Percentiles rank a stretch among this genome's conserved stretches.
phyloP scores from a whole-genome alignment of 2,329 filamentous ascomycete genomes.

The Cladobotryum mycophilum region DNA sequence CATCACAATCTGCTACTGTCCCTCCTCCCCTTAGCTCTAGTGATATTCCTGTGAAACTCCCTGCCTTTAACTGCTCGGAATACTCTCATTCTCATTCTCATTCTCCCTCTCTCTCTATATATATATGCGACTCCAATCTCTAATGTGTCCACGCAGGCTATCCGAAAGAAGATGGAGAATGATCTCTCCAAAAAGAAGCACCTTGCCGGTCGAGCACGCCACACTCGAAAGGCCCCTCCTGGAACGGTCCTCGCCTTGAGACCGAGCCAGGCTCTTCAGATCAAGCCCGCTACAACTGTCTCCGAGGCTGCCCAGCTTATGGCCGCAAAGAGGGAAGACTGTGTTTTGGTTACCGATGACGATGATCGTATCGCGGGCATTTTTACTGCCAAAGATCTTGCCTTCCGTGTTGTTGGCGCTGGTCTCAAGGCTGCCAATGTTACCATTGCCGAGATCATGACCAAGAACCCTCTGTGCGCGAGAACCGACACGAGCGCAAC shows the following conservation, averaged over 20 bases:
- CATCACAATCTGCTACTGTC: background rate
- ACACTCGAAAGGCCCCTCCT: conserved; percentile 87
- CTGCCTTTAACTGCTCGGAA: background rate
- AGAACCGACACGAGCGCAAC: conserved; percentile 97
- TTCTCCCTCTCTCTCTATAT: too few species aligned
- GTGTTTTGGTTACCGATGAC: conserved; percentile 93
- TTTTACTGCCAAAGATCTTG: conserved; percentile 97
- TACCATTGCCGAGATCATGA: conserved; percentile 98
- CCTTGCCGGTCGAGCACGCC: conserved; percentile 67
- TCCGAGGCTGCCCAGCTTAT: conserved; percentile 96
- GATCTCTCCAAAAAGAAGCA: conserved; percentile 98
- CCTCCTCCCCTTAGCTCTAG: background rate
- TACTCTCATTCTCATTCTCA: too few species aligned
- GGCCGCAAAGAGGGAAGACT: conserved; percentile 98
- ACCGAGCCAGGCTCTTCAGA: conserved; percentile 92
- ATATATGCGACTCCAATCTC: conserved; percentile 9
- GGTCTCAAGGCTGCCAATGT: conserved; percentile 84
- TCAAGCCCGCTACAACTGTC: conserved; percentile 90
- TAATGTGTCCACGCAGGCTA: conserved; percentile 57
- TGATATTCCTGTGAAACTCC: conserved; percentile 9
- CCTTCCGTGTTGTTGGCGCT: conserved; percentile 89
- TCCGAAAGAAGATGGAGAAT: conserved; percentile 92
- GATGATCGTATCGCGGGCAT: conserved; percentile 97
- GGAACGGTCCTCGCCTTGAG: conserved; percentile 93
- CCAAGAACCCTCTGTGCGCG: conserved; percentile 96